phyloP scores from a whole-genome alignment of 495 filamentous ascomycete genomes.

The Durotheca rogersii region DNA sequence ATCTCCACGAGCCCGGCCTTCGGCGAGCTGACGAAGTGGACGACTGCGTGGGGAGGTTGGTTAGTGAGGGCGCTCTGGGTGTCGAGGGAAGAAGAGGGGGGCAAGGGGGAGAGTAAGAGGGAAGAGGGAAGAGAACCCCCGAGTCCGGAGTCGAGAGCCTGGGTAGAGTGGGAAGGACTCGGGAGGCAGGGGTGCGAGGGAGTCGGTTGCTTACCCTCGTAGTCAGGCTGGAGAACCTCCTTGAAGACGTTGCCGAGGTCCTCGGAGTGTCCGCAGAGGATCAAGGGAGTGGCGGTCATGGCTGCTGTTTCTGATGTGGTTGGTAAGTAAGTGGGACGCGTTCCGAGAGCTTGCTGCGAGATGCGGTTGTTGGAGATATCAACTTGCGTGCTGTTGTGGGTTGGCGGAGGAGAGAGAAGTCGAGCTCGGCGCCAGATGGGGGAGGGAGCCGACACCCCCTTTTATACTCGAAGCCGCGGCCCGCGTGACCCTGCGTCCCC shows the following conservation, averaged over 20 bases:
- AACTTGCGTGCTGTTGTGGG: no score
- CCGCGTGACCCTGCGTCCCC: background rate
- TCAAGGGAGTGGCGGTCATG: slow-evolving; percentile 18
- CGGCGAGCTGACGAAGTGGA: slow-evolving; percentile 16
- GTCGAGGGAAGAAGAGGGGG: background rate
- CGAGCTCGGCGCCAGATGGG: no score
- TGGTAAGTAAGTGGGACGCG: no score
- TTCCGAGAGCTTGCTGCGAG: no score
- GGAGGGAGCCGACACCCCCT: background rate
- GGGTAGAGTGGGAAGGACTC: background rate
- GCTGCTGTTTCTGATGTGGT: slow-evolving; percentile 1
- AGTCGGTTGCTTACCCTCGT: slow-evolving; percentile 17
- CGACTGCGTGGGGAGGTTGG: background rate
- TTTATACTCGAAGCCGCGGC: slow-evolving; percentile 3
- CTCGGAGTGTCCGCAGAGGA: slow-evolving; percentile 21
- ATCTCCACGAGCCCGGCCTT: slow-evolving; percentile 11
- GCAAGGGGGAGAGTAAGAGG: background rate
- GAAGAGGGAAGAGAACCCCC: background rate
- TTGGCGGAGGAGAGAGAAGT: no score
- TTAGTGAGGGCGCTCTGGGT: background rate
- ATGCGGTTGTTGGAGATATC: no score
- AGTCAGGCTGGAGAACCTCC: slow-evolving; percentile 22
- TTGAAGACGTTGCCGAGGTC: slow-evolving; percentile 15
- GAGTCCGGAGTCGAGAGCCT: background rate
- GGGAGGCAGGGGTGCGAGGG: background rate